Percentiles rank a stretch among this genome's conserved stretches.
Evolutionary conservation across 768 basidiomycete genomes (phyloP).

Genomic region (Pulveroboletus ravenelii): DNA sequence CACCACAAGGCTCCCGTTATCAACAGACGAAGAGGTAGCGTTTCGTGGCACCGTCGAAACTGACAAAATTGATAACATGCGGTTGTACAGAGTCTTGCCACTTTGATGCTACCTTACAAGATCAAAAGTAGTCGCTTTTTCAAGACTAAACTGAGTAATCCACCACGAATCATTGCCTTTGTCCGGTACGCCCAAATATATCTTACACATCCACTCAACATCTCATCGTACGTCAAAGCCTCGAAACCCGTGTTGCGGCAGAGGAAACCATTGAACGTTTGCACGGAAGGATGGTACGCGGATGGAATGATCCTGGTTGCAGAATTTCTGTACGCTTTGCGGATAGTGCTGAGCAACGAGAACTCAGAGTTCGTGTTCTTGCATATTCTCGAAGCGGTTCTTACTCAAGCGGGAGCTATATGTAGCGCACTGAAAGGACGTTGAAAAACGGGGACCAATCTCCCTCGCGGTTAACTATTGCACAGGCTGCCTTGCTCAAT

Average conservation of each 20-base stretch:
- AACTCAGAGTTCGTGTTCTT: conserved; percentile 54
- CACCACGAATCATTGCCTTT: conserved; percentile 77
- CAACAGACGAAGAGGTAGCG: conserved; percentile 58
- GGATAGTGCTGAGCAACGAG: conserved; percentile 72
- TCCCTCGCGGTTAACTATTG: conserved; percentile 66
- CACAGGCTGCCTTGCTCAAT: conserved; percentile 73
- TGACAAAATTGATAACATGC: background rate
- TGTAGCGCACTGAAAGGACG: conserved; percentile 58
- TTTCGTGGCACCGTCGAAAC: background rate
- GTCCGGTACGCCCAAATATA: conserved; percentile 49
- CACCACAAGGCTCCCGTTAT: conserved; percentile 53
- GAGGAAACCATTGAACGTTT: conserved; percentile 74
- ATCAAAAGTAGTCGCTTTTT: conserved; percentile 79
- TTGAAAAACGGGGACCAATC: conserved; percentile 58
- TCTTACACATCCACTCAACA: background rate
- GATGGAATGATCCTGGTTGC: conserved; percentile 72
- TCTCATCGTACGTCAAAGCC: conserved; percentile 34
- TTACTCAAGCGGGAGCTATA: conserved; percentile 2
- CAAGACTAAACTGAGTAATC: conserved; percentile 70
- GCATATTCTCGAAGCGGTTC: background rate
- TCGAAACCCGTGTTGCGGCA: conserved; percentile 67
- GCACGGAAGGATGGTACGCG: conserved; percentile 76
- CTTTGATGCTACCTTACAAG: conserved; percentile 62
- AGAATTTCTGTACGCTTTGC: conserved; percentile 78
- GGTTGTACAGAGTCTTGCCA: conserved; percentile 47